Base-by-base conservation (phyloP, 305 asterid species). In the Fraxinus xanthoxyloides region DNA sequence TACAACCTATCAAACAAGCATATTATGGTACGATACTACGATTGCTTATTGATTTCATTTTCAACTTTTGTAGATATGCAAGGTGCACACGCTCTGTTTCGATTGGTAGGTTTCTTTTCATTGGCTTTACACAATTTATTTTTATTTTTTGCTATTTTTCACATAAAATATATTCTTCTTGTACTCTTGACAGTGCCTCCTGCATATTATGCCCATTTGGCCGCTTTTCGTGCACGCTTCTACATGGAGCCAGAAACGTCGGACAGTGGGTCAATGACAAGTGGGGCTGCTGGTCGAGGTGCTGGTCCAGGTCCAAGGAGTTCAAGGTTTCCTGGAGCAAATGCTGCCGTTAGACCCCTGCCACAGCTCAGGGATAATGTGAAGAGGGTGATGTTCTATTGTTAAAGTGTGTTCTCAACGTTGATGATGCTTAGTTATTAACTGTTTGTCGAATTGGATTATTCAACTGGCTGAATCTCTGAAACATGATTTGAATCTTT, bases 41-140 rank as follows among this genome's bases (percentile, higher is more conserved):
- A 31, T 56, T 6, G 17, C 17, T 30, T 17, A 34, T 21, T 4
- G 9, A 17, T n/a, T 48, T 34, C 3, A 24, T 15, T 26, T 0
- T 35, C 77, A 4, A 12, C 74, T 43, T 54, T 54, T 76, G 26
- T 86, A 87, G 90, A 61, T 89, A 87, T 76, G 90, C 91, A 24
- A 84, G 91, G 43, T 89, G 91, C 79, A 89, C 91, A 24, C 81
- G 91, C 40, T 89, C 91, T 5, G 91, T 89, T 77, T 89, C 91
- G 43, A 73, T 89, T 40, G 91, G 91, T 89, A 85, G 77, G 23
- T 40, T 48, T 61, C 43, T 35, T 7, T 32, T 28, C 56, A 21
- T 28, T 1, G 43, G 23, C 78, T 19, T 67, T 10, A 19, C 35
- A 6, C 61, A 17, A 48, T 13, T 48, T 26, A 40, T 40, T 35